Evolutionary conservation across 176 grass and related monocot species (phyloP).

Genomic region (Neostapfia colusana): DNA sequence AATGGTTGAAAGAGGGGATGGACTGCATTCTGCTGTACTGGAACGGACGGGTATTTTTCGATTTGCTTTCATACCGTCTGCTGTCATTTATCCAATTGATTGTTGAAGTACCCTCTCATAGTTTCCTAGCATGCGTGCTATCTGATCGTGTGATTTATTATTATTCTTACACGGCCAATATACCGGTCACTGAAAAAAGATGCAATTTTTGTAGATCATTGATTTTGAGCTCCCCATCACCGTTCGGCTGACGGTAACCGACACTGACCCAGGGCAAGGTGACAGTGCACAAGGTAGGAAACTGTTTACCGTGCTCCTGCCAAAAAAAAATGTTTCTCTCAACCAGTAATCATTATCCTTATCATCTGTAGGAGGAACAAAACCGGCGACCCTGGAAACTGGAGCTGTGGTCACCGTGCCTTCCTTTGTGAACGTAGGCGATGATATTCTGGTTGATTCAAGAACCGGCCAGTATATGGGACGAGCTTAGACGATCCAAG

Average conservation of each 20-base stretch:
- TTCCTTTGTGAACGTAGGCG: conserved; percentile 70
- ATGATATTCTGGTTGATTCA: conserved; percentile 75
- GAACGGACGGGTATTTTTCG: conserved; percentile 78
- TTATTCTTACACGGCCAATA: neutral
- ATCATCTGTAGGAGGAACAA: conserved; percentile 73
- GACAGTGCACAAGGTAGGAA: conserved; percentile 74
- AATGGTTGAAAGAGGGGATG: conserved; percentile 90
- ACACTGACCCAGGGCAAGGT: conserved; percentile 68
- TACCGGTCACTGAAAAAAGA: neutral
- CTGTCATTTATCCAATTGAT: neutral
- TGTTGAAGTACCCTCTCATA: conserved; percentile 13
- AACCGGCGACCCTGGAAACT: conserved; percentile 82
- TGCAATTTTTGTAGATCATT: conserved; percentile 59
- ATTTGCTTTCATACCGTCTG: neutral
- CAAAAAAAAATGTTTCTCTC: neutral
- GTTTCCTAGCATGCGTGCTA: neutral
- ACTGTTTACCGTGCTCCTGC: conserved; percentile 13
- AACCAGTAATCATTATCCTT: conserved; percentile 1
- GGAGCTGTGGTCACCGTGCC: conserved; percentile 83
- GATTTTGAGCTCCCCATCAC: conserved; percentile 89
- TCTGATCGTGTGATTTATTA: neutral
- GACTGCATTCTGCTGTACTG: conserved; percentile 90
- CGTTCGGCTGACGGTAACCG: conserved; percentile 71
- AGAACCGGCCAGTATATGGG: conserved; percentile 88
- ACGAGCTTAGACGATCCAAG: conserved; percentile 53